These are phyloP conservation scores for Rhizophagus clarus DNA, from an alignment of 192 early-diverging fungal species.

Conservation along the genomic window DNA sequence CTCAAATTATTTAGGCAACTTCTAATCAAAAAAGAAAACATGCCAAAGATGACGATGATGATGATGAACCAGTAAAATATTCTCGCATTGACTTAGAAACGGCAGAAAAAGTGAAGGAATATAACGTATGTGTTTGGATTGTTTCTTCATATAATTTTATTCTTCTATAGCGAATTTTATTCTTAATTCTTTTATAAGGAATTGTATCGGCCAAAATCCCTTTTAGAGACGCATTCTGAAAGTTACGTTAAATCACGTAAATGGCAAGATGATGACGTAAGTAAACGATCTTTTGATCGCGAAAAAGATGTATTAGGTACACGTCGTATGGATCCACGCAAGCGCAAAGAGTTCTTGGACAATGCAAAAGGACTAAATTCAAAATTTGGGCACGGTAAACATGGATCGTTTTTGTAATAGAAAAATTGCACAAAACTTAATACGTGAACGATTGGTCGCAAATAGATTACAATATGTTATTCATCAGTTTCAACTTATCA, in stretches of 20 bases:
- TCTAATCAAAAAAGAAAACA: conserved; percentile 12
- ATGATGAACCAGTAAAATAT: conserved; percentile 32
- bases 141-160: not conserved
- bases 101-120: conserved; percentile 29
- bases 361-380: conserved; percentile 45
- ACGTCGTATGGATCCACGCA: conserved; percentile 49
- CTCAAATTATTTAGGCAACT: not conserved
- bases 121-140: conserved; percentile 38
- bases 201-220: conserved; percentile 42
- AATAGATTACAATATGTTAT: too few relatives aligned
- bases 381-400: conserved; percentile 56
- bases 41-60: conserved; percentile 28
- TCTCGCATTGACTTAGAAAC: conserved; percentile 39
- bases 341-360: conserved; percentile 49
- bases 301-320: conserved; percentile 56
- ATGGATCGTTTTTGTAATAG: conserved; percentile 43
- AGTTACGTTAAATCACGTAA: conserved; percentile 45
- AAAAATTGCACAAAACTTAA: too few relatives aligned
- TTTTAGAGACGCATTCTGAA: conserved; percentile 48
- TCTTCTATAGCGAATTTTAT: not conserved
- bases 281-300: conserved; percentile 58
- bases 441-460: too few relatives aligned
- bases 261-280: conserved; percentile 52
- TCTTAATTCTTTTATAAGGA: conserved; percentile 37
- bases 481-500: too few relatives aligned